Base-by-base conservation (phyloP, 768 basidiomycete species). In the Pulveroboletus sp. region DNA sequence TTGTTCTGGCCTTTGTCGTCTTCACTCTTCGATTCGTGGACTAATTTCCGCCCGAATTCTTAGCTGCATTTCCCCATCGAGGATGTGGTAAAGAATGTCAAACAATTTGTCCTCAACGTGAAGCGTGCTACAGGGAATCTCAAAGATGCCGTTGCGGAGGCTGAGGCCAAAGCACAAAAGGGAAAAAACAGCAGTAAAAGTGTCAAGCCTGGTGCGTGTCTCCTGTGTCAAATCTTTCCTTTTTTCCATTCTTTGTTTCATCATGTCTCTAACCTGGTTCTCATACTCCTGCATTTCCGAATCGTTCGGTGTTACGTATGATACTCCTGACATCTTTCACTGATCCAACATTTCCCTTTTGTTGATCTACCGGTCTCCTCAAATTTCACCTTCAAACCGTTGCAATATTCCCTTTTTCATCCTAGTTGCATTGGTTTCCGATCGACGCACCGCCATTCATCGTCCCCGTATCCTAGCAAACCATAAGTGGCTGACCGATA, bases 71-170 rank as follows among this genome's bases (percentile, higher is more conserved):
- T 89, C 60, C 77, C 89, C 0, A 59, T 82, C 7, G 79, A 84
- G 23, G 88, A 93, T 49, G 80, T 95, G 29, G 75, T 83, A 34
- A 84, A 76, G 56, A 96, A 97, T 63, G 74, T 89, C 50, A 82
- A 81, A 27, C 78, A 86, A 49, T 90, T 96, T 63, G 67, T 94
- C 53, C 69, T 73, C 16, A 79, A 83, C 17, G 86, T 93, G 36
- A 90, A 84, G 63, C 77, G 76, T 37, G 88, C 79, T 1, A 89
- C 86, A 2, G 86, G 87, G 32, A 83, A 89, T 58, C 67, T 78
- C 47, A 79, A 78, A 55, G 80, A 83, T 59, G 65, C 58, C 11
- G 58, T 67, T 31, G 55, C 60, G n/a, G 65, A 65, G 34, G 60
- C 63, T 5, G 64, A 65, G 73, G 77, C 47, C 69, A 77, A 62